A percentile compares a stretch with the other conserved stretches of the same genome.
Conservation (phyloP, 805 yeast genomes). For the Ogataea minuta region DNA sequence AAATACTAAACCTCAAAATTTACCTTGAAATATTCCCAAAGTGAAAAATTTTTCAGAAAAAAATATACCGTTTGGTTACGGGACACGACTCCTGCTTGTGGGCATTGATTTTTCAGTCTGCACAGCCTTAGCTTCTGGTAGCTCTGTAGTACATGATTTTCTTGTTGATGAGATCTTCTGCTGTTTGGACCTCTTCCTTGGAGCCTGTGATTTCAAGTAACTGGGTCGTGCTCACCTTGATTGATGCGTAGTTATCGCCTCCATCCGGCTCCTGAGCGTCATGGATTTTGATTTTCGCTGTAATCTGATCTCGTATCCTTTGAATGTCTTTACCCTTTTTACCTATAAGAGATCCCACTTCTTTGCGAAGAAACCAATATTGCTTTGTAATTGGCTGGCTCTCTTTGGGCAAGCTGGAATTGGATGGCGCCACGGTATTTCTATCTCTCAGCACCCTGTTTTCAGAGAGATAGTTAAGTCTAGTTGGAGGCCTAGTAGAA, state of each 20-base stretch:
- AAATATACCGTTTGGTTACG: constrained; percentile 6
- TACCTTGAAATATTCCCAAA: constrained; percentile 7
- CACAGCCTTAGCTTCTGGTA: constrained; percentile 13
- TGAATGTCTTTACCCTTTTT: constrained; percentile 40
- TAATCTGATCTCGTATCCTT: constrained; percentile 33
- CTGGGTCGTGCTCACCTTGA: constrained; percentile 10
- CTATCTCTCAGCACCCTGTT: constrained; percentile 1
- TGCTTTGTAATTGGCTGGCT: constrained; percentile 8
- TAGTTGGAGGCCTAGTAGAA: constrained; percentile 1
- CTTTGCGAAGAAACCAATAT: constrained; percentile 27
- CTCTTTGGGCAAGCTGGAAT: background rate
- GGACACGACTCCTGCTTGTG: constrained; percentile 5
- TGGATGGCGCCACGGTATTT: background rate
- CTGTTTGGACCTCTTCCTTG: constrained; percentile 9
- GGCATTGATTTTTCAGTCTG: background rate
- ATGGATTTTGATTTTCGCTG: constrained; percentile 40
- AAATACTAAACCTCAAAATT: constrained; percentile 8
- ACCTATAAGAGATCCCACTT: constrained; percentile 44
- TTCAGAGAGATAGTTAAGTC: constrained; percentile 1
- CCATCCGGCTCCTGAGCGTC: constrained; percentile 18
- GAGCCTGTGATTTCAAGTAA: constrained; percentile 17
- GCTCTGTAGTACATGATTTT: constrained; percentile 15
- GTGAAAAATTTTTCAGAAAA: constrained; percentile 25
- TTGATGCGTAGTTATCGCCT: background rate
- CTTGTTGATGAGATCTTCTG: constrained; percentile 13